Conservation (phyloP, 345 rosid species). For the Brassica nigra region DNA sequence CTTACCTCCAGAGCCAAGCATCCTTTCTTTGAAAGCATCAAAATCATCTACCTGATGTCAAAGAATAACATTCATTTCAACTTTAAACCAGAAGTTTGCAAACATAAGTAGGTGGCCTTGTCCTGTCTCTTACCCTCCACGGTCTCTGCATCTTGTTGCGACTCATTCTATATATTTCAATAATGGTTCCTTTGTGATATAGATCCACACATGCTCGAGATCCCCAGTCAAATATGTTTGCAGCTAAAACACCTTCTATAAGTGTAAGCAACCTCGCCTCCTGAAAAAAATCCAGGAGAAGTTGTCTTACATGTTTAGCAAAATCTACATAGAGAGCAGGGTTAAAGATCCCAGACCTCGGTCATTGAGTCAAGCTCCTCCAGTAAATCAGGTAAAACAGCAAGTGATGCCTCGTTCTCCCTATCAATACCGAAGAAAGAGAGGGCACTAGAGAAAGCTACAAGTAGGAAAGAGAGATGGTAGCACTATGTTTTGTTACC, state of each 20-base stretch:
- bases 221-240: slow-evolving; percentile 99
- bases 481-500: slow-evolving; percentile 45
- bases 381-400: slow-evolving; percentile 88
- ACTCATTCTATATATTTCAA: slow-evolving; percentile 98
- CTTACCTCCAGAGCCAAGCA: slow-evolving; percentile 68
- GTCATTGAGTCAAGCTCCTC: slow-evolving; percentile 83
- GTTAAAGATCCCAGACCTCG: slow-evolving; percentile 58
- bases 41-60: slow-evolving; percentile 84
- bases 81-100: not conserved
- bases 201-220: slow-evolving; percentile 98
- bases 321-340: slow-evolving; percentile 8
- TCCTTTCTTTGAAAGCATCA: slow-evolving; percentile 83
- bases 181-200: slow-evolving; percentile 96
- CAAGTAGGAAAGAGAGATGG: slow-evolving; percentile 6
- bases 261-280: slow-evolving; percentile 87
- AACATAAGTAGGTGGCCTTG: slow-evolving; percentile 19
- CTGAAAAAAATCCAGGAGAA: slow-evolving; percentile 48
- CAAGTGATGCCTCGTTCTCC: slow-evolving; percentile 99
- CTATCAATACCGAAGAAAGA: slow-evolving; percentile 45
- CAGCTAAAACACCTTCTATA: slow-evolving; percentile 97
- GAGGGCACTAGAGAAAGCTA: slow-evolving; percentile 14
- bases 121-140: slow-evolving; percentile 71
- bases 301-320: not conserved
- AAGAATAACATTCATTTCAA: not conserved
- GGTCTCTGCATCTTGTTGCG: slow-evolving; percentile 99